Percentiles rank a stretch among this genome's conserved stretches.
Conservation (phyloP, 331 rosid genomes). For the Rosa hybrid region DNA sequence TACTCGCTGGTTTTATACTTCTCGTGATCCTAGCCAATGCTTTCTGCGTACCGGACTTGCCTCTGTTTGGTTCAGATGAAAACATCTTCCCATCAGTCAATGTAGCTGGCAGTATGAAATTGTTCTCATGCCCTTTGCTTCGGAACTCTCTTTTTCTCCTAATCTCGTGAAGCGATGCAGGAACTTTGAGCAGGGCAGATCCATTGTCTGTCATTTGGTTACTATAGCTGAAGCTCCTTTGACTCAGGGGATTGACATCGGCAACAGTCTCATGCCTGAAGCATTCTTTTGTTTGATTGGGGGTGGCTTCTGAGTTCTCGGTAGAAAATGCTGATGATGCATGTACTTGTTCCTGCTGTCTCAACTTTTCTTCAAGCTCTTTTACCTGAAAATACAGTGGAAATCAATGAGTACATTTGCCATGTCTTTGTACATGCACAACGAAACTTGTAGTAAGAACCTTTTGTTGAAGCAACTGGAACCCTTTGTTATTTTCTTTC, state of each 20-base stretch:
- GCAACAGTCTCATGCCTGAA: constrained; percentile 34
- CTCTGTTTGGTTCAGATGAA: constrained; percentile 25
- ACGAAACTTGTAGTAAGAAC: constrained; percentile 20
- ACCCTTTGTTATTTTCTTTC: constrained; percentile 45
- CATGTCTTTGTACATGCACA: not conserved
- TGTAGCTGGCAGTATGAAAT: constrained; percentile 26
- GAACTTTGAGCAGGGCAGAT: constrained; percentile 47
- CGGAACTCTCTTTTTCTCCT: constrained; percentile 52
- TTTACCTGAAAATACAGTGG: constrained; percentile 42
- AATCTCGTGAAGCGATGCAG: constrained; percentile 40
- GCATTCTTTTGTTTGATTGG: constrained; percentile 32
- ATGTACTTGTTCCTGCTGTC: constrained; percentile 45
- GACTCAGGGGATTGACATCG: constrained; percentile 45
- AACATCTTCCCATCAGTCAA: constrained; percentile 22
- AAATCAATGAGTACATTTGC: not conserved
- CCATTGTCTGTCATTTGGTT: constrained; percentile 42
- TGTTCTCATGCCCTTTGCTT: constrained; percentile 59
- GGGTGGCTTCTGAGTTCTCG: constrained; percentile 49
- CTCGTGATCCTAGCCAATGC: constrained; percentile 36
- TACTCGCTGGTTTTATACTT: constrained; percentile 38
- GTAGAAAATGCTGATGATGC: constrained; percentile 22
- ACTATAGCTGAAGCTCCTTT: constrained; percentile 42
- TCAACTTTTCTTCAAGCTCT: constrained; percentile 64
- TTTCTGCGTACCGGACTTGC: constrained; percentile 57
- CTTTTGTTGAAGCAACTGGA: constrained; percentile 49